Evolutionary conservation across 495 filamentous ascomycete species (phyloP).

Genomic region (Aspergillus sclerotiicarbonarius): DNA sequence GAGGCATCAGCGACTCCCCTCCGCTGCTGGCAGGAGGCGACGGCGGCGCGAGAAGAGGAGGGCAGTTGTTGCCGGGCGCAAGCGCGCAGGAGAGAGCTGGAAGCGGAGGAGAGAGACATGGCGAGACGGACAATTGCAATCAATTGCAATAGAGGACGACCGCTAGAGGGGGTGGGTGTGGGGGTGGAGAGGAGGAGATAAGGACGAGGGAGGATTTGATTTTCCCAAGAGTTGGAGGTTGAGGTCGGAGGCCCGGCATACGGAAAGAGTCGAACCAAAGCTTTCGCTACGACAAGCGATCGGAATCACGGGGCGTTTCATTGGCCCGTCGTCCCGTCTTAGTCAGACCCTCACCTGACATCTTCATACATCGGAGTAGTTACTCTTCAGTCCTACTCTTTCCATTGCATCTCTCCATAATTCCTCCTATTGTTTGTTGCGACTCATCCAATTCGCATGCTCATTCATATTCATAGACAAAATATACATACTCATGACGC

Average conservation of each 20-base stretch:
- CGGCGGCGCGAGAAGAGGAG: slow-evolving; percentile 42
- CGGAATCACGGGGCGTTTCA: slow-evolving; percentile 46
- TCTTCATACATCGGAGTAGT: not conserved
- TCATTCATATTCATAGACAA: not conserved
- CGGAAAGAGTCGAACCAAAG: slow-evolving; percentile 43
- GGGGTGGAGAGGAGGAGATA: slow-evolving; percentile 23
- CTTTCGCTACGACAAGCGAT: slow-evolving; percentile 45
- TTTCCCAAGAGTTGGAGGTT: slow-evolving; percentile 25
- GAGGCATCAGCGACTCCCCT: slow-evolving; percentile 44
- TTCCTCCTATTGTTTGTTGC: not conserved
- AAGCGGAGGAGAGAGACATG: slow-evolving; percentile 50
- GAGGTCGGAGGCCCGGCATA: slow-evolving; percentile 40
- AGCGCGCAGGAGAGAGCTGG: slow-evolving; percentile 48
- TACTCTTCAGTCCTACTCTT: not conserved
- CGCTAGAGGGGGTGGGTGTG: slow-evolving; percentile 18
- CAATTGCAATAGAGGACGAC: slow-evolving; percentile 37
- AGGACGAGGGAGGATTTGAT: slow-evolving; percentile 30
- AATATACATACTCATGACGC: not conserved
- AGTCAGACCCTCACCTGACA: slow-evolving; percentile 10
- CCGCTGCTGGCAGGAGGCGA: slow-evolving; percentile 49
- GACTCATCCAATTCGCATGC: not conserved
- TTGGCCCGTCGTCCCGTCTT: slow-evolving; percentile 36
- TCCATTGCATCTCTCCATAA: not conserved
- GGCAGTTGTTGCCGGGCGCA: slow-evolving; percentile 50
- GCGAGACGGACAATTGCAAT: slow-evolving; percentile 38